A percentile compares a stretch with the other conserved stretches of the same genome.
phyloP scores from a whole-genome alignment of 2,329 filamentous ascomycete genomes.

The Chaetomiaceae sp. region DNA sequence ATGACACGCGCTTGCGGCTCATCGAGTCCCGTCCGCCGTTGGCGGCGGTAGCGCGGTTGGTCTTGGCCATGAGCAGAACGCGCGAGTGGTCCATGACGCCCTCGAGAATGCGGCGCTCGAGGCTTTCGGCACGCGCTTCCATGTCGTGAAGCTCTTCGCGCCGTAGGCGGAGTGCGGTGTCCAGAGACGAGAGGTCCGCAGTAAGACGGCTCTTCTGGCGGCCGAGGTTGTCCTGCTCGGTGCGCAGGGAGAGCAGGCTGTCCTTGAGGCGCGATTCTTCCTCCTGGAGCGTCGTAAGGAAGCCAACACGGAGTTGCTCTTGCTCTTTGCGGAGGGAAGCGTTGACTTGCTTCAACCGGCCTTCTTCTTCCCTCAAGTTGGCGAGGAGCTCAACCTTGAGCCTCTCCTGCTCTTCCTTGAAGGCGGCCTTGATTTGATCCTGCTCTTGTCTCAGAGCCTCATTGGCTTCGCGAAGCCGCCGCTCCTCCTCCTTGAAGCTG shows the following conservation, averaged over 20 bases:
- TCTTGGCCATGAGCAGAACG: conserved; percentile 73
- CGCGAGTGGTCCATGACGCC: conserved; percentile 95
- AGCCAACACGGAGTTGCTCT: conserved; percentile 15
- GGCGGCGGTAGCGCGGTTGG: conserved; percentile 27
- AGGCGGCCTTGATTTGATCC: conserved; percentile 10
- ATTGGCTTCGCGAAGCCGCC: conserved; percentile 26
- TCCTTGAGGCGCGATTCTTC: conserved; percentile 50
- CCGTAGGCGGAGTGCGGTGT: conserved; percentile 82
- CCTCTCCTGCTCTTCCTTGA: conserved; percentile 22
- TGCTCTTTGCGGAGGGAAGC: conserved; percentile 20
- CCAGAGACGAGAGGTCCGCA: conserved; percentile 82
- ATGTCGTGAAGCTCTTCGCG: conserved; percentile 87
- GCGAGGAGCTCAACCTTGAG: conserved; percentile 20
- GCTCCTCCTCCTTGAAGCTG: conserved; percentile 24
- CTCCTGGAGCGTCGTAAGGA: conserved; percentile 41
- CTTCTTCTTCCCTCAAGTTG: conserved; percentile 21
- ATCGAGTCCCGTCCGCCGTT: conserved; percentile 44
- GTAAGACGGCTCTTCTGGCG: conserved; percentile 73
- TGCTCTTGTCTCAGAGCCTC: conserved; percentile 13
- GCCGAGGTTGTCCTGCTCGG: conserved; percentile 68
- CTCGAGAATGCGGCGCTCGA: conserved; percentile 89
- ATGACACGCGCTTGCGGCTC: conserved; percentile 50
- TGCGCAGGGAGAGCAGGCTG: conserved; percentile 52
- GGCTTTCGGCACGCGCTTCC: conserved; percentile 78
- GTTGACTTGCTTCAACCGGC: conserved; percentile 20